Base-by-base conservation (phyloP, 352 stramenopile genomes). In the Thalassiosira livingstoniorum region DNA sequence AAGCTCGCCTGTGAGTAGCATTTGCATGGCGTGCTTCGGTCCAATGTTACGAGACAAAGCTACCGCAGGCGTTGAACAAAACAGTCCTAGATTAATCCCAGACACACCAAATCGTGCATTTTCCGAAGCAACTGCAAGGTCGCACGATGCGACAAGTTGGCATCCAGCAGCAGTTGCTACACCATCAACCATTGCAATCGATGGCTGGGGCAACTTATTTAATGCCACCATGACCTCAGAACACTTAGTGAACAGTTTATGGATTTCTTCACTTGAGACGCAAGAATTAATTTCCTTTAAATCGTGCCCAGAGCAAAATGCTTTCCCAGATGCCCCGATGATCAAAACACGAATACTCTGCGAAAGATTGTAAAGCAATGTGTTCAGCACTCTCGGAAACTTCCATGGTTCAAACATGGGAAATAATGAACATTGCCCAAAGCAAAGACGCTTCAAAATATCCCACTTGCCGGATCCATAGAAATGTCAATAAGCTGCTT, bases 31-130 rank as follows among this genome's bases (percentile, higher is more conserved):
- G 31, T 88, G 78, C 73, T 94, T 94, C 42, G 42, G 57, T 47
- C 75, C 71, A 29, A 95, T 68, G 35, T 68, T 73, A 31, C 90
- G 75, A 43, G 78, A 83, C 1, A 94, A 63, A 4, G 91, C 74
- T 18, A 95, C 90, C 2, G 87, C 88, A 13, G 91, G 90, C 35
- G 91, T 94, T 0, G 80, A 90, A 78, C 91, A 94, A 81, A 95
- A 95, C 29, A 95, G 54, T 15, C 91, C 90, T 63, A 93, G 77
- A 37, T 90, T 86, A 21, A 94, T 92, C 10, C 91, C 91, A 0
- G 91, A 90, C n/a, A 92, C 92, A 29, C 85, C 85, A 86, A 94
- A 95, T 32, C 18, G 27, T 45, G 80, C 74, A 67, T 69, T 47
- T 21, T 78, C 31, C n/a, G 86, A 87, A 2, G 78, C 88, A 27